Evolutionary conservation across 1,284 basidiomycete species (phyloP).

Genomic region (Athelia psychrophila): DNA sequence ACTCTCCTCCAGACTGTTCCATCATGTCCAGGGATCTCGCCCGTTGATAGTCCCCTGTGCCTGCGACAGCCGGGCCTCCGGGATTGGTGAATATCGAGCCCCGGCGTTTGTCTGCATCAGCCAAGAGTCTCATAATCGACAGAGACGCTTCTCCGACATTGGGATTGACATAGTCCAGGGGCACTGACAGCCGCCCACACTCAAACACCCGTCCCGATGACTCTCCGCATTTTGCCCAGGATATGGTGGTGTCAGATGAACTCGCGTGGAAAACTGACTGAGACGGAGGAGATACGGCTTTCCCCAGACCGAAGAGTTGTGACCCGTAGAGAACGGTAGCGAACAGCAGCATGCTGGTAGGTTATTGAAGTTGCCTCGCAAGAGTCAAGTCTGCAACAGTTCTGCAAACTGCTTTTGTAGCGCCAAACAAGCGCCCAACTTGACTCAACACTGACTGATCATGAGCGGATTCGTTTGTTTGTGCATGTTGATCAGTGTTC

Average conservation of each 20-base stretch:
- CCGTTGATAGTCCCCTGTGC: not conserved
- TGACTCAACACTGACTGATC: no score
- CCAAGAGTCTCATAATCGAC: not conserved
- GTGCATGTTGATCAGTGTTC: no score
- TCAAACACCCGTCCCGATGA: not conserved
- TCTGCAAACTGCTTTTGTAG: no score
- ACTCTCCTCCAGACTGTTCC: not conserved
- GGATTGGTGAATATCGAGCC: not conserved
- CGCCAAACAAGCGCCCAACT: no score
- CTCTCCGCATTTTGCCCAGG: not conserved
- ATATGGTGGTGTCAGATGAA: not conserved
- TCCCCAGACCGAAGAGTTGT: no score
- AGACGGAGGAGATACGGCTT: no score
- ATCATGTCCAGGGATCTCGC: not conserved
- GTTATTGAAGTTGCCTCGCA: no score
- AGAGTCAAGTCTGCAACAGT: no score
- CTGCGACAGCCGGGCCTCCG: not conserved
- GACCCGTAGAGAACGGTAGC: no score
- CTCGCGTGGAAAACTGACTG: no score
- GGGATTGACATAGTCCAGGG: not conserved
- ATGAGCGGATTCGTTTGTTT: no score
- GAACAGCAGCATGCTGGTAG: no score
- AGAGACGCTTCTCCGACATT: not conserved
- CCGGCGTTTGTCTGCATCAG: not conserved
- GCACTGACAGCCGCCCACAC: slow-evolving; percentile 1